Evolutionary conservation across 768 basidiomycete genomes (phyloP).

Genomic region (Boletus rubescentipes): DNA sequence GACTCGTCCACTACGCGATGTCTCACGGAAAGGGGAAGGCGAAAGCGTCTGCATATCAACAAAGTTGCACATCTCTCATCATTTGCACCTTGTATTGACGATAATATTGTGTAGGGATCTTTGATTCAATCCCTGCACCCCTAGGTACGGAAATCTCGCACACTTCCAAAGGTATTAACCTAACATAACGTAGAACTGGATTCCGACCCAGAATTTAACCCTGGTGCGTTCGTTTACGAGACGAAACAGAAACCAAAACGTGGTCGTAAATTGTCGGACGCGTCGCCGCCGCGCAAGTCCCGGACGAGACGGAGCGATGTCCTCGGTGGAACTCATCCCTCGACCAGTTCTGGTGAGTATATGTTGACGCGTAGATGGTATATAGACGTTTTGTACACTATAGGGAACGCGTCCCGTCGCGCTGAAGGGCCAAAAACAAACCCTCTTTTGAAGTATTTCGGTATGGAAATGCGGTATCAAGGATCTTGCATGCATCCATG

Average conservation of each 20-base stretch:
- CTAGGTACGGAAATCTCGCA: constrained; percentile 25
- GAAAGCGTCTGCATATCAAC: constrained; percentile 18
- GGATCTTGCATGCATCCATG: not conserved
- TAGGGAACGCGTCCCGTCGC: constrained; percentile 5
- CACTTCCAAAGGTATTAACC: not conserved
- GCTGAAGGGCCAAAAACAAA: constrained; percentile 28
- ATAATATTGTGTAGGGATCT: constrained; percentile 13
- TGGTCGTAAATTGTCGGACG: constrained; percentile 12
- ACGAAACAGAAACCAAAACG: constrained; percentile 23
- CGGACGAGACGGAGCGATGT: constrained; percentile 13
- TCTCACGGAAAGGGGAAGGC: constrained; percentile 12
- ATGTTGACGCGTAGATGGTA: not conserved
- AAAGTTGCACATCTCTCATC: constrained; percentile 11
- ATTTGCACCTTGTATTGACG: not conserved
- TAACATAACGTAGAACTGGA: constrained; percentile 24
- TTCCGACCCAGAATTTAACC: constrained; percentile 36
- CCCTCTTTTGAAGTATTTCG: constrained; percentile 50
- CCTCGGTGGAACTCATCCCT: constrained; percentile 1
- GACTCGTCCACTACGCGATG: constrained; percentile 14
- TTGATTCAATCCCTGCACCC: constrained; percentile 35
- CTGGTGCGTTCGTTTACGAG: constrained; percentile 31
- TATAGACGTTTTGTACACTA: not conserved
- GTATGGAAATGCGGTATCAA: constrained; percentile 26
- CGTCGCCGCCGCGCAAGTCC: constrained; percentile 18
- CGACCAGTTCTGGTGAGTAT: constrained; percentile 14